Conservation (phyloP, 441 rosid genomes). For the Brassica hybrid region DNA sequence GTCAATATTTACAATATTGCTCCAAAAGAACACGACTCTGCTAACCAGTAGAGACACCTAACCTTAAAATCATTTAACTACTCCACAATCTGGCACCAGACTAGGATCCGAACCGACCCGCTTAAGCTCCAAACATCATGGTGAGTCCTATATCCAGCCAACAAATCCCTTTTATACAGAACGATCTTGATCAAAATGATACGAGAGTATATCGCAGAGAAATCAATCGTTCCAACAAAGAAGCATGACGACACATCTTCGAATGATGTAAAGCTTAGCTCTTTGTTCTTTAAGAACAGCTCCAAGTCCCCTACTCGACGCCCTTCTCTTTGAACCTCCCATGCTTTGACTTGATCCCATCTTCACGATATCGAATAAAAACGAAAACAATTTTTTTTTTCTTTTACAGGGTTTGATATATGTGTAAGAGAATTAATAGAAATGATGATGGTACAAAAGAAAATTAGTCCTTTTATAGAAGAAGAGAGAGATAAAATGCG, state of each 20-base stretch:
- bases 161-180: conserved; percentile 27
- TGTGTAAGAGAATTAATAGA: conserved; percentile 15
- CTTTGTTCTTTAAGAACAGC: conserved; percentile 82
- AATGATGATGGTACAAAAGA: conserved; percentile 27
- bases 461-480: conserved; percentile 35
- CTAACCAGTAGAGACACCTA: background rate
- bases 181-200: conserved; percentile 1
- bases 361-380: background rate
- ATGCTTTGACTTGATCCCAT: conserved; percentile 57
- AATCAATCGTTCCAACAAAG: conserved; percentile 85
- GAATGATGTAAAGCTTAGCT: conserved; percentile 87
- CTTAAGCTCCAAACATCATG: conserved; percentile 30
- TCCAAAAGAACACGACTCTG: conserved; percentile 25
- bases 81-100: background rate
- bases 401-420: conserved; percentile 21
- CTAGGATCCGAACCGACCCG: conserved; percentile 14
- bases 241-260: conserved; percentile 96
- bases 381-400: background rate
- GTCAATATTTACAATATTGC: conserved; percentile 39
- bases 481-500: conserved; percentile 18
- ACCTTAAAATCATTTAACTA: background rate
- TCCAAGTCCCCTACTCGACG: conserved; percentile 76
- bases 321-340: conserved; percentile 82
- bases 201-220: conserved; percentile 2
- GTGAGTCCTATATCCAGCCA: conserved; percentile 7